phyloP scores from a whole-genome alignment of 1,284 basidiomycete genomes.

The Trametes polyzona region DNA sequence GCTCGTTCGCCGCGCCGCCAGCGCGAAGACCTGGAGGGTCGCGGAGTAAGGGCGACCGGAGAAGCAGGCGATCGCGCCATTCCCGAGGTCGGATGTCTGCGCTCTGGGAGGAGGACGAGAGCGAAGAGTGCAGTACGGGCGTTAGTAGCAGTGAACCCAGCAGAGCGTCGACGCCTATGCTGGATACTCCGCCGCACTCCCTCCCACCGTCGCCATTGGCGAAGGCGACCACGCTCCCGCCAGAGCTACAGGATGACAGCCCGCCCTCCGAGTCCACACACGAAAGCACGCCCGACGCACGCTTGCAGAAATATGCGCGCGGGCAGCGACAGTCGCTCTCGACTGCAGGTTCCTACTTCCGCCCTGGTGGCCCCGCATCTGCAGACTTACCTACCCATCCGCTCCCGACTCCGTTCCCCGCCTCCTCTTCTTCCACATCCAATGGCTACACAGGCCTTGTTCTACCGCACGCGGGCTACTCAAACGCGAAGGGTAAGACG shows the following conservation, averaged over 20 bases:
- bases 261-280: slow-evolving; percentile 23
- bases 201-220: slow-evolving; percentile 16
- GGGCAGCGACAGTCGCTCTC: slow-evolving; percentile 24
- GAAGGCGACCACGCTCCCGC: slow-evolving; percentile 16
- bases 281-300: slow-evolving; percentile 31
- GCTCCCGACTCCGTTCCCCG: slow-evolving; percentile 35
- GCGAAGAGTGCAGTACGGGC: slow-evolving; percentile 32
- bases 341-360: slow-evolving; percentile 15
- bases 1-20: slow-evolving; percentile 10
- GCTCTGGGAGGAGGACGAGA: slow-evolving; percentile 49
- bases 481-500: slow-evolving; percentile 41
- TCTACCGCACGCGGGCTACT: slow-evolving; percentile 62
- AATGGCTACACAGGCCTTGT: slow-evolving; percentile 66
- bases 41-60: slow-evolving; percentile 27
- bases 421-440: slow-evolving; percentile 19
- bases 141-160: slow-evolving; percentile 34
- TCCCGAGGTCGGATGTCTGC: slow-evolving; percentile 44
- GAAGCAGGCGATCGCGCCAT: slow-evolving; percentile 27
- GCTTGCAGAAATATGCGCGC: slow-evolving; percentile 32
- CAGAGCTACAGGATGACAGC: slow-evolving; percentile 18
- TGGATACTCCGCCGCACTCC: slow-evolving; percentile 25
- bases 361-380: slow-evolving; percentile 15
- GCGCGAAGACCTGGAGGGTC: slow-evolving; percentile 16
- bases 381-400: slow-evolving; percentile 36
- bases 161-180: slow-evolving; percentile 33